Percentiles rank a stretch among this genome's conserved stretches.
phyloP scores from a whole-genome alignment of 352 stramenopile species.

The Pythium rishiriense region DNA sequence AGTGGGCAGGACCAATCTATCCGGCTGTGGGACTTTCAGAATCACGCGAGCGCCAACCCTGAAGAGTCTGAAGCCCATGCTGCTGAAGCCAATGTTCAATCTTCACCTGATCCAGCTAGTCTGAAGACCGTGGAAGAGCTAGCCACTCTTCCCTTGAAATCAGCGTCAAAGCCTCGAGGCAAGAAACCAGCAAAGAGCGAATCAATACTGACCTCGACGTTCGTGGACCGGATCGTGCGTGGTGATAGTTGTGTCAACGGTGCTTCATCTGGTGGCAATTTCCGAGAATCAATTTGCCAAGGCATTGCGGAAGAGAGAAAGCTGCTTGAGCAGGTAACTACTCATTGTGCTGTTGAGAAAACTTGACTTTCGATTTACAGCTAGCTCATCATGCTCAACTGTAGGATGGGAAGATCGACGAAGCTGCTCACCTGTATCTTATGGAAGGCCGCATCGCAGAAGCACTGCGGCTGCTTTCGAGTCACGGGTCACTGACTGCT shows the following conservation, averaged over 20 bases:
- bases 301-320: constrained; percentile 7
- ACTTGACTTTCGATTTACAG: neutral
- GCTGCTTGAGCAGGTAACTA: constrained; percentile 13
- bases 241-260: neutral
- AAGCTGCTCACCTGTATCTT: constrained; percentile 44
- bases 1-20: constrained; percentile 72
- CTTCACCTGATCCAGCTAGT: neutral
- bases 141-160: neutral
- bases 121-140: neutral
- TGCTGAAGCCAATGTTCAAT: neutral
- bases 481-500: constrained; percentile 41
- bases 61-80: neutral
- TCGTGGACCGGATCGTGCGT: neutral
- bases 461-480: constrained; percentile 56
- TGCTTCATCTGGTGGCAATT: neutral
- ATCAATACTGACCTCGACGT: neutral
- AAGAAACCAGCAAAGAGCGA: constrained; percentile 11
- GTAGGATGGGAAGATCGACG: constrained; percentile 55
- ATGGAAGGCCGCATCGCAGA: constrained; percentile 56
- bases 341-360: neutral
- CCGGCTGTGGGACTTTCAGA: constrained; percentile 45
- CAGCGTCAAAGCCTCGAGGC: neutral
- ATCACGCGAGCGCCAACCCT: neutral
- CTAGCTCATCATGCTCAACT: neutral
- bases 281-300: neutral